phyloP scores from a whole-genome alignment of 2,329 filamentous ascomycete species.

The Neodidymelliopsis sp. region DNA sequence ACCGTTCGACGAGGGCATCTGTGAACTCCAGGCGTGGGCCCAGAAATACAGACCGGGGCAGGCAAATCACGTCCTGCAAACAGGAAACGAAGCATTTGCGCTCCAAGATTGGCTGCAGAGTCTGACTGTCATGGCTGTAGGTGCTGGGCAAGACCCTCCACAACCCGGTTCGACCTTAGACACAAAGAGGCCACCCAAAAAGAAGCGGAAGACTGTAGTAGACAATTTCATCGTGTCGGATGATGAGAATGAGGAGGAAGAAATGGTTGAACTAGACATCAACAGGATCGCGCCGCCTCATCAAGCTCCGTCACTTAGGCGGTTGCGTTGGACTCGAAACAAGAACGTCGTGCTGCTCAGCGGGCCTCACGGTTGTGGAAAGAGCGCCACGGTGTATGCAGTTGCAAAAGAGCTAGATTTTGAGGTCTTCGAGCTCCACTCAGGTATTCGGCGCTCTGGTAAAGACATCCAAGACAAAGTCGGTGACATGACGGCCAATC shows the following conservation, averaged over 20 bases:
- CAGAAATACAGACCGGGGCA: conserved; percentile 82
- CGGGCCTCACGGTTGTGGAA: conserved; percentile 88
- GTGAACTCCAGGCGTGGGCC: conserved; percentile 76
- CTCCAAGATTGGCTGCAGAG: conserved; percentile 82
- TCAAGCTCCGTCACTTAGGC: conserved; percentile 44
- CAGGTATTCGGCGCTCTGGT: conserved; percentile 81
- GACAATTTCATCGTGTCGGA: conserved; percentile 48
- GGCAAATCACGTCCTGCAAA: conserved; percentile 77
- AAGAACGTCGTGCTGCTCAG: conserved; percentile 86
- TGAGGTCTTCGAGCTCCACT: conserved; percentile 93
- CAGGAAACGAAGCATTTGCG: conserved; percentile 71
- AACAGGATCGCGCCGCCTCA: conserved; percentile 66
- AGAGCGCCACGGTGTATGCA: conserved; percentile 91
- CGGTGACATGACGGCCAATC: conserved; percentile 96
- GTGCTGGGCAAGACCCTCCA: conserved; percentile 57
- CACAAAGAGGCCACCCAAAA: conserved; percentile 56
- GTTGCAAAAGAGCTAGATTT: conserved; percentile 91
- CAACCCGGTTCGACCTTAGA: conserved; percentile 25
- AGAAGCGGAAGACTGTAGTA: conserved; percentile 65
- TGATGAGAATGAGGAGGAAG: conserved; percentile 43
- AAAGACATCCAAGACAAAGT: conserved; percentile 91
- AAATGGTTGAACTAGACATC: conserved; percentile 71
- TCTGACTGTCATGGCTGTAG: conserved; percentile 78
- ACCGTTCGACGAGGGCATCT: conserved; percentile 80
- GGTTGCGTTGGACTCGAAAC: conserved; percentile 45